phyloP scores from a whole-genome alignment of 768 basidiomycete species.

The Xerocomellus chrysenteron region DNA sequence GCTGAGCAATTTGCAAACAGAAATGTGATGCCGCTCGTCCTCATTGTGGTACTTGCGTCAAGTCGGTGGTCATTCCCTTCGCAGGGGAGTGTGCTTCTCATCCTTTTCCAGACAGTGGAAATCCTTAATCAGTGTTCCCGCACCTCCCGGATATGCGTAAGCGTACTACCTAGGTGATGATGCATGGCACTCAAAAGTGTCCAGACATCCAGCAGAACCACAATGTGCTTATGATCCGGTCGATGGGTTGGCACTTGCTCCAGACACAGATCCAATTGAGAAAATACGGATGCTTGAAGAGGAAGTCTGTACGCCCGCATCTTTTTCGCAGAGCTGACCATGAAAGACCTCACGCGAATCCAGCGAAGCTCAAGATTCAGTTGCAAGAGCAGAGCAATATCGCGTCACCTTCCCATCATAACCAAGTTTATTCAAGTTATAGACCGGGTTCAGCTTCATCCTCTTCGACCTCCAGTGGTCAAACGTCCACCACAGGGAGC shows the following conservation, averaged over 20 bases:
- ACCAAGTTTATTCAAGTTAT: conserved; percentile 11
- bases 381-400: conserved; percentile 53
- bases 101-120: conserved; percentile 66
- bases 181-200: conserved; percentile 8
- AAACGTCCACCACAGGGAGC: conserved; percentile 5
- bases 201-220: conserved; percentile 80
- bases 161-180: conserved; percentile 22
- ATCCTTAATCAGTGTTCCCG: conserved; percentile 76
- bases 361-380: conserved; percentile 64
- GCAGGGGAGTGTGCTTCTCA: conserved; percentile 6
- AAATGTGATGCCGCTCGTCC: conserved; percentile 89
- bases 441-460: conserved; percentile 24
- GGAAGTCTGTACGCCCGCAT: conserved; percentile 58
- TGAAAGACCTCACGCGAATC: conserved; percentile 12
- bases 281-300: conserved; percentile 76
- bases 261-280: conserved; percentile 76
- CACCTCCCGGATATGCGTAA: conserved; percentile 82
- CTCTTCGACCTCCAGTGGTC: conserved; percentile 19
- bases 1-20: conserved; percentile 36
- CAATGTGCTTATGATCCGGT: conserved; percentile 86
- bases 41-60: conserved; percentile 82
- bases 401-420: conserved; percentile 21
- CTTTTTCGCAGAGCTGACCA: background rate
- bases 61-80: conserved; percentile 52
- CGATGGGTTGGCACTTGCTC: conserved; percentile 73